A percentile compares a stretch with the other conserved stretches of the same genome.
These are phyloP conservation scores for Pseudoneurospora amorphoporcata DNA, from an alignment of 495 filamentous ascomycete genomes.

Conservation along the genomic window DNA sequence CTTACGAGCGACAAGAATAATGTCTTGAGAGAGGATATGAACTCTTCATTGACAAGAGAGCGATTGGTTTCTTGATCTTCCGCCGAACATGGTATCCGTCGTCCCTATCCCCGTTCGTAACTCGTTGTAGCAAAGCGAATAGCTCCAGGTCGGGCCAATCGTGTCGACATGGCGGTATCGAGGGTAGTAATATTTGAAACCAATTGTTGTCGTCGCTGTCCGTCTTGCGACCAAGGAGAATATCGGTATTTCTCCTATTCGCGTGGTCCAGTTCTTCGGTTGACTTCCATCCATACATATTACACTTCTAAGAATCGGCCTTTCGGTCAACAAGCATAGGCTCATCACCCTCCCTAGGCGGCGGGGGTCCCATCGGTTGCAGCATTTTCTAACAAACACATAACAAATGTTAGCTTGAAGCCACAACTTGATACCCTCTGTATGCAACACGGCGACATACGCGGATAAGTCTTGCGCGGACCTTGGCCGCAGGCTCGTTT, in stretches of 20 bases:
- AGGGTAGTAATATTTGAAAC: neutral
- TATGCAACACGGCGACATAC: conserved; percentile 17
- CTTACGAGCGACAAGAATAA: neutral
- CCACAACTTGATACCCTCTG: neutral
- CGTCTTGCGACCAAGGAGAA: neutral
- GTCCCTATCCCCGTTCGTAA: neutral
- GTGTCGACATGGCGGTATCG: neutral
- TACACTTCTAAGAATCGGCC: neutral
- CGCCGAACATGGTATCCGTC: neutral
- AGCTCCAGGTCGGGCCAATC: neutral
- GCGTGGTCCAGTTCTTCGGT: neutral
- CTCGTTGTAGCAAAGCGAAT: neutral
- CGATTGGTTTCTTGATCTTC: neutral
- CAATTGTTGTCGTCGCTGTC: neutral
- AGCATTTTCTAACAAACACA: conserved; percentile 61
- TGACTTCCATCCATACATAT: neutral
- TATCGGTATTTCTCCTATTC: neutral
- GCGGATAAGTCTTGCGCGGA: conserved; percentile 68
- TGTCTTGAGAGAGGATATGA: neutral
- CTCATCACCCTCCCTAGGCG: conserved; percentile 48
- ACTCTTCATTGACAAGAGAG: neutral
- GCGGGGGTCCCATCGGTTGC: conserved; percentile 76
- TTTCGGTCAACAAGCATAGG: conserved; percentile 3
- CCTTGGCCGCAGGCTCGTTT: conserved; percentile 69
- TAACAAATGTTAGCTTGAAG: neutral